Base-by-base conservation (phyloP, 2,329 filamentous ascomycete genomes). In the Venturia oleaginea region DNA sequence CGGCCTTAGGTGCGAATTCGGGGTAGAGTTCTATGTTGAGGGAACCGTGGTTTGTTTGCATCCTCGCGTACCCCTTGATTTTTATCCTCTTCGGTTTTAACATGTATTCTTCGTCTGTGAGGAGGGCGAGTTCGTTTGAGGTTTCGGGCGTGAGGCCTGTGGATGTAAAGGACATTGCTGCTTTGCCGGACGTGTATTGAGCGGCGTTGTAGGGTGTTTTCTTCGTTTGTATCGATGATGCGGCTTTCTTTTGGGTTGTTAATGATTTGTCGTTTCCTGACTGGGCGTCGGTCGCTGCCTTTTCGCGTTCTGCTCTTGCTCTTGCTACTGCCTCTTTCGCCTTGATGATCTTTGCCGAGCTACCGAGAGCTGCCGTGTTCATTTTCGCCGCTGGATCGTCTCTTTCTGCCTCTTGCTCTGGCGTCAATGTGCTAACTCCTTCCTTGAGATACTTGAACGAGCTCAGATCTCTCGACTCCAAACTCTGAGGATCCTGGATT, bases 91-190 rank as follows among this genome's bases (percentile, higher is more conserved):
- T 90, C 7, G 92, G 92, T 75, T 91, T 91, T 63, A 99, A 83
- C 90, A 99, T 95, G 76, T 93, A 99, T 73, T 97, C 92, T 77
- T 99, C 94, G 67, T 97, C 92, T 0, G 89, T 91, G 59, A 99
- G 82, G 59, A 95, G 79, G 4, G 94, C 93, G 63, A 92, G 84
- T 71, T 95, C 91, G 69, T 86, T 89, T 64, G 90, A 92, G 0
- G 94, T 99, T 72, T 95, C 90, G 0, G 92, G 92, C 0, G 93
- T 97, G 62, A 99, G 78, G 5, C 94, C 93, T 0, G 94, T 99
- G 69, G 90, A 95, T 8, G 94, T 99, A 76, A 97, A 96, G 67
- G 91, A 96, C 8, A 93, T 93, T 1, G 94, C 94, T 3, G 94
- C 92, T 70, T 86, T 86, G 63, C 94, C 94, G 0, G 91, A 97